Conservation (phyloP, 306 rosid genomes). For the Vicia villosa region DNA sequence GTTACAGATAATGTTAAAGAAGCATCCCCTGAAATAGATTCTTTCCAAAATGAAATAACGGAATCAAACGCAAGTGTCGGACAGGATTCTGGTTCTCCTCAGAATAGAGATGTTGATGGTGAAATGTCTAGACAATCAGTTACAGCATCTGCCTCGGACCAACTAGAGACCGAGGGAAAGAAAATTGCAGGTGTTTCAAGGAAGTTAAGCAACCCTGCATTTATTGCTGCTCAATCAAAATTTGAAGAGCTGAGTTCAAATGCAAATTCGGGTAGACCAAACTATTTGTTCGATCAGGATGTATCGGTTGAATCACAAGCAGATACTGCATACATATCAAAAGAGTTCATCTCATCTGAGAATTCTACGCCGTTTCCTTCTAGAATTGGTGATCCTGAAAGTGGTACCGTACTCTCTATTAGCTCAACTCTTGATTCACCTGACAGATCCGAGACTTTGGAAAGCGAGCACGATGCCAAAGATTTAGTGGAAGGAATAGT, state of each 20-base stretch:
- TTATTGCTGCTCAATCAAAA: conserved; percentile 75
- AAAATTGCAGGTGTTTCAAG: conserved; percentile 60
- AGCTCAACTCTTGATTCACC: conserved; percentile 95
- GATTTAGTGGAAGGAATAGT: conserved; percentile 48
- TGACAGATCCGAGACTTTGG: conserved; percentile 60
- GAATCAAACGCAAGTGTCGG: conserved; percentile 42
- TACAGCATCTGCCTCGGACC: conserved; percentile 63
- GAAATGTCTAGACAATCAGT: conserved; percentile 56
- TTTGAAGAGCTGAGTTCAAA: conserved; percentile 65
- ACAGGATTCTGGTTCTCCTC: conserved; percentile 47
- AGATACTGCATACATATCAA: conserved; percentile 49
- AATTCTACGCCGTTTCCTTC: conserved; percentile 51
- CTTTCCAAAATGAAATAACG: conserved; percentile 38
- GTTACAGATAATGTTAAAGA: conserved; percentile 45
- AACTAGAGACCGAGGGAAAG: conserved; percentile 71
- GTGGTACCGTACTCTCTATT: conserved; percentile 81
- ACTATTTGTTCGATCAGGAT: conserved; percentile 50
- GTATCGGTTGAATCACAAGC: conserved; percentile 54
- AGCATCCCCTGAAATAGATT: conserved; percentile 40
- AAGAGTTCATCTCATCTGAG: conserved; percentile 50
- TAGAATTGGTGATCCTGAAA: conserved; percentile 70
- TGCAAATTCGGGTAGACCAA: conserved; percentile 45
- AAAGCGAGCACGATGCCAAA: conserved; percentile 53
- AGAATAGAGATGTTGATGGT: conserved; percentile 50
- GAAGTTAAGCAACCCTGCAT: conserved; percentile 68